Percentiles rank a stretch among this genome's conserved stretches.
Conservation (phyloP, 768 basidiomycete genomes). For the Xerocomellus chrysenteron region DNA sequence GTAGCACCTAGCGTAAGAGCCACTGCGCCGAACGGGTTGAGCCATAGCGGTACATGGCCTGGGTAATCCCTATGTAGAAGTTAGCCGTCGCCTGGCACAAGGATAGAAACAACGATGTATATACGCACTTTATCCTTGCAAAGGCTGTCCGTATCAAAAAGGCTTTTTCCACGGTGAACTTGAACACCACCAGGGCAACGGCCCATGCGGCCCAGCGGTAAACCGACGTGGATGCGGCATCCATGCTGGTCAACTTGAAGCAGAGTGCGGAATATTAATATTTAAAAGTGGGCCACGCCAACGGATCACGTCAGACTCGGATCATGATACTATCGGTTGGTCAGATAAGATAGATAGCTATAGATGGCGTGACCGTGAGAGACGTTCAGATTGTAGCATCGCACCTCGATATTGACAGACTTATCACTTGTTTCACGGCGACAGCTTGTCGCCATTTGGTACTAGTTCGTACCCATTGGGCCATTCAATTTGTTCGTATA, state of each 20-base stretch:
- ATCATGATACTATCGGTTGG: no score
- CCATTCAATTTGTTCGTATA: no score
- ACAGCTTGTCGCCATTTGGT: no score
- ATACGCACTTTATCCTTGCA: constrained; percentile 17
- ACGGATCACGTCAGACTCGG: no score
- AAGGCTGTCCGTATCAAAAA: constrained; percentile 13
- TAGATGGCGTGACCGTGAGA: no score
- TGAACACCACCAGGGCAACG: constrained; percentile 7
- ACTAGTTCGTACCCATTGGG: no score
- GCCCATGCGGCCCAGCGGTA: constrained; percentile 8
- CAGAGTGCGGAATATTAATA: no score
- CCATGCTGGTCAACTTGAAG: constrained; percentile 8
- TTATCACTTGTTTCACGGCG: no score
- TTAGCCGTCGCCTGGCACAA: not conserved
- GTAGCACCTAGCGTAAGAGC: constrained; percentile 27
- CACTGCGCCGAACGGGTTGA: constrained; percentile 34
- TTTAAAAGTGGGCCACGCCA: no score
- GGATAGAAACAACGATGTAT: not conserved
- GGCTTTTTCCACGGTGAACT: constrained; percentile 4
- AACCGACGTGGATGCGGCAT: not conserved
- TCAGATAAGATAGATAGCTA: no score
- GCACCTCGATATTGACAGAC: no score
- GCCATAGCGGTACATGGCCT: constrained; percentile 22
- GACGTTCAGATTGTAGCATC: no score
- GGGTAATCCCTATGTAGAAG: constrained; percentile 16